Percentiles rank a stretch among this genome's conserved stretches.
Conservation (phyloP, 768 basidiomycete genomes). For the Stropharia rugosoannulata region DNA sequence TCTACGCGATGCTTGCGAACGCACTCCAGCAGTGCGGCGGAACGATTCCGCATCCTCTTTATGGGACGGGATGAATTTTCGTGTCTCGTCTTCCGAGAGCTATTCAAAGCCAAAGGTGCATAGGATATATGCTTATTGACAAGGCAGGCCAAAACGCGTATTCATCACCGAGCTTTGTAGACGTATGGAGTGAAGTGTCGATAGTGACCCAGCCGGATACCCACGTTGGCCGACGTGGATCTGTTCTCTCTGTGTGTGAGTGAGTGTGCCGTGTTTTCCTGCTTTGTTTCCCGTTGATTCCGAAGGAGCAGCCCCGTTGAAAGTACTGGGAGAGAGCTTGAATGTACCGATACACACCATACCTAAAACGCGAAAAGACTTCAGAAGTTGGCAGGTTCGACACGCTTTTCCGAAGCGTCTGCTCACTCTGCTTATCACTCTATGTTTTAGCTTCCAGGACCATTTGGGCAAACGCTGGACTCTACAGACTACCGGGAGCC, state of each 20-base stretch:
- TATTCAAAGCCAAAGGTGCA: conserved; percentile 63
- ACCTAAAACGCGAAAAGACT: conserved; percentile 56
- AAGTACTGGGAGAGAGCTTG: conserved; percentile 51
- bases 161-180: conserved; percentile 36
- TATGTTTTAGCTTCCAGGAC: conserved; percentile 34
- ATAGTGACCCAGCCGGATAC: conserved; percentile 76
- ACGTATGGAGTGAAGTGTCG: conserved; percentile 70
- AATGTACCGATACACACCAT: conserved; percentile 58
- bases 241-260: conserved; percentile 54
- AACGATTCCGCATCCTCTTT: conserved; percentile 74
- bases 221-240: conserved; percentile 60
- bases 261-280: background rate
- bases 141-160: conserved; percentile 12
- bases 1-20: background rate
- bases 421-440: background rate
- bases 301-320: conserved; percentile 62
- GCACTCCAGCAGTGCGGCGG: background rate
- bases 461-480: conserved; percentile 25
- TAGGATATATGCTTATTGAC: conserved; percentile 31
- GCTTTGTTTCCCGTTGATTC: background rate
- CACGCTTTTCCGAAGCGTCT: background rate
- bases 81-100: conserved; percentile 62
- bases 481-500: conserved; percentile 22
- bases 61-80: conserved; percentile 91
- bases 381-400: conserved; percentile 64